Base-by-base conservation (phyloP, 2,329 filamentous ascomycete genomes). In the Grosmannia clavigera region DNA sequence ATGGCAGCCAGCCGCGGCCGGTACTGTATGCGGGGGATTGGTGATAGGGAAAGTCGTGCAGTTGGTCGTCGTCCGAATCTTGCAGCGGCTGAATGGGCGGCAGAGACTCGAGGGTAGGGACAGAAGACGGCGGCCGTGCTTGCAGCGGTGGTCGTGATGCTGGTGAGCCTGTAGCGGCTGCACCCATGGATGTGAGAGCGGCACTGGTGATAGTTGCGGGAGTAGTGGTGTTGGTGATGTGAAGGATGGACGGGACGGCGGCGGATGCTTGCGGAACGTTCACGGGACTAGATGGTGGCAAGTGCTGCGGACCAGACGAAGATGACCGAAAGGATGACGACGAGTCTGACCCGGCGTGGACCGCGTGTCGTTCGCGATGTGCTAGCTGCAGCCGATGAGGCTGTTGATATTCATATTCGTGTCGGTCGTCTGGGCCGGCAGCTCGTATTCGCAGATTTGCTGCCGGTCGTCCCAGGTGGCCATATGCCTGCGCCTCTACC, bases 191-290 rank as follows among this genome's bases (percentile, higher is more conserved):
- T 19, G 27, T n/a, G 51, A 10, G 27, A 1, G 29, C 27, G 19
- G 48, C 27, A 29, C 7, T 38, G 19, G 14, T 54, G 52, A 6
- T 54, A 31, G 14, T 35, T 6, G 52, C 16, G 31, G 27, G 29
- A n/a, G 31, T 38, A 31, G 29, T 33, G 31, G 56, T 61, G 60
- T 46, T 56, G 52, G 29, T 33, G 53, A 53, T 60, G 43, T 33
- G 16, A 9, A 46, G 16, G 2, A 46, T 19, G 16, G 40, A 19
- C 40, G 40, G 40, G 40, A 16, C 53, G 60, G 46, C 58, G 54
- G 58, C 59, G 31, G 52, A 16, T 16, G 50, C 19, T 27, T 27
- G 29, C 12, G 31, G 12, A 4, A 14, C 5, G 50, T 27, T 31
- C 27, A 29, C 14, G 14, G 50, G 27, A 10, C 31, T 29, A 6